Conservation (phyloP, 23 red algal species). For the Cyanidium caldarium region DNA sequence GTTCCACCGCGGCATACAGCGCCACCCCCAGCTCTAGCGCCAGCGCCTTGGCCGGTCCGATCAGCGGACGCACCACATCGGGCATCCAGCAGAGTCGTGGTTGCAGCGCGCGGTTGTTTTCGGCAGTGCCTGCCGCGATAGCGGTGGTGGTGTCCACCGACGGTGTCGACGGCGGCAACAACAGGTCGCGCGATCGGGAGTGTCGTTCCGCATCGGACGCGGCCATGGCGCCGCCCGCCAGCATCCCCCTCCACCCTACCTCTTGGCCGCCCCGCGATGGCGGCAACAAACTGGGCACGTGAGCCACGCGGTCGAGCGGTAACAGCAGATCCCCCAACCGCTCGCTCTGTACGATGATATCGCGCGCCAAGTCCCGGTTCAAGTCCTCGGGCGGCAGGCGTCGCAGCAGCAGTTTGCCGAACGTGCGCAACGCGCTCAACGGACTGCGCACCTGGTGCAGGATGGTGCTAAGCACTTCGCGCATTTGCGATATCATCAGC, state of each 20-base stretch:
- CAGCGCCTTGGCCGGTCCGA: not conserved
- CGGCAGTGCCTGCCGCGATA: too few species aligned
- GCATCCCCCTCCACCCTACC: not conserved
- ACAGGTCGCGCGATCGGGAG: not conserved
- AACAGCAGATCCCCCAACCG: slow-evolving; percentile 44
- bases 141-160: not conserved
- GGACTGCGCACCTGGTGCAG: slow-evolving; percentile 61
- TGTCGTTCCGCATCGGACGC: not conserved
- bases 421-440: slow-evolving; percentile 33
- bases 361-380: slow-evolving; percentile 24
- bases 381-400: slow-evolving; percentile 42
- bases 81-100: slow-evolving; percentile 13
- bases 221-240: not conserved
- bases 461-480: slow-evolving; percentile 26
- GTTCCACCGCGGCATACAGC: not conserved
- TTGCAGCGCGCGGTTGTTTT: not conserved
- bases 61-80: slow-evolving; percentile 9
- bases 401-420: slow-evolving; percentile 34
- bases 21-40: not conserved
- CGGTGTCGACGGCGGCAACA: not conserved
- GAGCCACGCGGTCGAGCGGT: slow-evolving; percentile 29
- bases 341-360: slow-evolving; percentile 34
- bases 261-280: not conserved
- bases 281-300: not conserved
- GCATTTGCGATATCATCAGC: slow-evolving; percentile 1